These are phyloP conservation scores for Clavulina sp. DNA, from an alignment of 768 basidiomycete genomes.

Conservation along the genomic window DNA sequence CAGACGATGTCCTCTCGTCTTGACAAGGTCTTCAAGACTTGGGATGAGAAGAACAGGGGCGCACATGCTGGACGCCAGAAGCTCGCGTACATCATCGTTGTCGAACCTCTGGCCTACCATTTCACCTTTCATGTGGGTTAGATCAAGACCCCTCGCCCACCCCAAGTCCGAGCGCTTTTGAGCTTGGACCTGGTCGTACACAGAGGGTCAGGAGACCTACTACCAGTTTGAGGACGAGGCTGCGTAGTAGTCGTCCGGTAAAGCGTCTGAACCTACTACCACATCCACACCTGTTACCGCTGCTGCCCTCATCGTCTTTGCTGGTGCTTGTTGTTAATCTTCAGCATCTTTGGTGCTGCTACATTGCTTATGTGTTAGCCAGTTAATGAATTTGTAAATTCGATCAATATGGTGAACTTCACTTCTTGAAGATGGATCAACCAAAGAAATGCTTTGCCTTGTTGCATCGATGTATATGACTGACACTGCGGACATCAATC, in stretches of 20 bases:
- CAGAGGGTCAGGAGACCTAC: slow-evolving; percentile 92
- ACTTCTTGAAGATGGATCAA: too few relatives aligned
- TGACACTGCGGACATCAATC: too few relatives aligned
- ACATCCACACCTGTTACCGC: slow-evolving; percentile 21
- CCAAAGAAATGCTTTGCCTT: too few relatives aligned
- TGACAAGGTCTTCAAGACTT: slow-evolving; percentile 82
- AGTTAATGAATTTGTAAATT: too few relatives aligned
- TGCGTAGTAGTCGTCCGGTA: slow-evolving; percentile 25
- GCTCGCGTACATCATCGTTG: slow-evolving; percentile 88
- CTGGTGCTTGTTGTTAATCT: too few relatives aligned
- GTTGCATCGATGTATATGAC: too few relatives aligned
- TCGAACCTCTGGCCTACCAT: slow-evolving; percentile 93
- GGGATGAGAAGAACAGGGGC: slow-evolving; percentile 86
- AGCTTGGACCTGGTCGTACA: slow-evolving; percentile 90
- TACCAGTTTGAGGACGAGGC: slow-evolving; percentile 89
- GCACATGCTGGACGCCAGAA: slow-evolving; percentile 68
- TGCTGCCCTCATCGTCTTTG: slow-evolving; percentile 22
- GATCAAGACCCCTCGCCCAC: slow-evolving; percentile 92
- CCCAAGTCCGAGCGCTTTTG: slow-evolving; percentile 88
- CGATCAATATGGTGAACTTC: too few relatives aligned
- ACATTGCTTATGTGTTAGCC: too few relatives aligned
- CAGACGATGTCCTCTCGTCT: slow-evolving; percentile 91
- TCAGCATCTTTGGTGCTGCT: too few relatives aligned
- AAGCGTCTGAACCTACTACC: slow-evolving; percentile 17
- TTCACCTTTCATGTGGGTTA: slow-evolving; percentile 98